Evolutionary conservation across 345 rosid genomes (phyloP).

Genomic region (Gossypium sturtianum): DNA sequence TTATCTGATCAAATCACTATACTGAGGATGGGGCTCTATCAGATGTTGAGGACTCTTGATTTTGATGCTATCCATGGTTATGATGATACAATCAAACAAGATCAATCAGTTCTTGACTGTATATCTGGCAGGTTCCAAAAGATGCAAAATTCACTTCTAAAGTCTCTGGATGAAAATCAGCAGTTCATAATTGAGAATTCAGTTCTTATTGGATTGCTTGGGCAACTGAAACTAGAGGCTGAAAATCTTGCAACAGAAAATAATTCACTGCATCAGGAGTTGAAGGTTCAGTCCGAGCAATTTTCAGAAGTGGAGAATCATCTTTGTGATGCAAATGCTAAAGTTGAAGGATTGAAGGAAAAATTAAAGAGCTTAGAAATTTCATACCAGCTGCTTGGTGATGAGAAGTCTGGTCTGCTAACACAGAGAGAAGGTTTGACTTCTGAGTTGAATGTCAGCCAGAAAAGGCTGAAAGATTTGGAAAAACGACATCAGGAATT

Average conservation of each 20-base stretch:
- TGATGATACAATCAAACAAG: slow-evolving; percentile 34
- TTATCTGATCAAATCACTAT: slow-evolving; percentile 39
- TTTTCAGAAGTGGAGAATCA: slow-evolving; percentile 38
- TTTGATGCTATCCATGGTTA: slow-evolving; percentile 27
- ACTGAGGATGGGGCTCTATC: slow-evolving; percentile 49
- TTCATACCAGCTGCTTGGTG: slow-evolving; percentile 47
- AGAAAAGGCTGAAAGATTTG: slow-evolving; percentile 44
- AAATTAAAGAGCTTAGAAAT: slow-evolving; percentile 58
- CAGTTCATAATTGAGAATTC: neutral
- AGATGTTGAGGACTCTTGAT: slow-evolving; percentile 48
- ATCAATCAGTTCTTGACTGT: slow-evolving; percentile 32
- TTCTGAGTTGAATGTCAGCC: slow-evolving; percentile 46
- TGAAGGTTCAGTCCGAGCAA: slow-evolving; percentile 39
- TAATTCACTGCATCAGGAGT: slow-evolving; percentile 38
- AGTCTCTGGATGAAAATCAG: slow-evolving; percentile 8
- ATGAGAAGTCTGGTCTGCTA: slow-evolving; percentile 53
- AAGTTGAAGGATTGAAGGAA: slow-evolving; percentile 53
- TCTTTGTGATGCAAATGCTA: slow-evolving; percentile 63
- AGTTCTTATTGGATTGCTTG: slow-evolving; percentile 54
- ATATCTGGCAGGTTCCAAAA: slow-evolving; percentile 45
- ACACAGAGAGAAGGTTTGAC: slow-evolving; percentile 44
- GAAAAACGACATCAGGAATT: slow-evolving; percentile 46
- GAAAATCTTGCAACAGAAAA: slow-evolving; percentile 42
- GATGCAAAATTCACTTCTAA: slow-evolving; percentile 42
- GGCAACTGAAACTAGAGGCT: slow-evolving; percentile 58